phyloP scores from a whole-genome alignment of 2,329 filamentous ascomycete genomes.

The Neonectria ditissima region DNA sequence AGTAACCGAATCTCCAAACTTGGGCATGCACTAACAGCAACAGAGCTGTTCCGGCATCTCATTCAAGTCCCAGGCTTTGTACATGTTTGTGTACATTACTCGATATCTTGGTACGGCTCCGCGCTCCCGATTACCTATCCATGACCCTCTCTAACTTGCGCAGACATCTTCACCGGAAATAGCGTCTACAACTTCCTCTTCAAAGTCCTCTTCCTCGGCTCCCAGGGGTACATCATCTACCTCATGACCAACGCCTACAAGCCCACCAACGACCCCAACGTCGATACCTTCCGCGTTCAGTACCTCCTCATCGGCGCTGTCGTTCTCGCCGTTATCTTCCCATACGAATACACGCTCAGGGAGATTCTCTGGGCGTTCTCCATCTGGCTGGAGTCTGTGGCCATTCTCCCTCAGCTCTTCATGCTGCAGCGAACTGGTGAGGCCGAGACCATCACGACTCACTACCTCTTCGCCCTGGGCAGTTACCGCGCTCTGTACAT shows the following conservation, averaged over 20 bases:
- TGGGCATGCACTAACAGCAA: constrained; percentile 36
- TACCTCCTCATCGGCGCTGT: constrained; percentile 88
- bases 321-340: constrained; percentile 83
- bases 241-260: constrained; percentile 98
- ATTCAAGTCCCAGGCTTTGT: constrained; percentile 97
- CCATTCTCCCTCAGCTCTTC: constrained; percentile 96
- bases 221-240: constrained; percentile 94
- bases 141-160: constrained; percentile 16
- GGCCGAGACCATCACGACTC: constrained; percentile 98
- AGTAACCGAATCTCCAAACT: constrained; percentile 44
- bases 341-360: constrained; percentile 82
- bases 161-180: constrained; percentile 87
- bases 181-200: constrained; percentile 94
- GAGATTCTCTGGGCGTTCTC: constrained; percentile 98
- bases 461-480: constrained; percentile 95
- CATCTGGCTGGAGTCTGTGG: constrained; percentile 97
- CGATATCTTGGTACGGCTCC: constrained; percentile 81
- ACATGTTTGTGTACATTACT: constrained; percentile 92
- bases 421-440: constrained; percentile 98
- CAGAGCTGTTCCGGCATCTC: constrained; percentile 98
- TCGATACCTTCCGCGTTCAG: constrained; percentile 97
- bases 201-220: constrained; percentile 93
- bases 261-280: constrained; percentile 95
- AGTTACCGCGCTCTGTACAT: constrained; percentile 95
- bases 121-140: not conserved